Evolutionary conservation across 169 alveolate species (phyloP), one percentile per base, ranked within the genome.

Genomic region (Cryptosporidium meleagridis): DNA sequence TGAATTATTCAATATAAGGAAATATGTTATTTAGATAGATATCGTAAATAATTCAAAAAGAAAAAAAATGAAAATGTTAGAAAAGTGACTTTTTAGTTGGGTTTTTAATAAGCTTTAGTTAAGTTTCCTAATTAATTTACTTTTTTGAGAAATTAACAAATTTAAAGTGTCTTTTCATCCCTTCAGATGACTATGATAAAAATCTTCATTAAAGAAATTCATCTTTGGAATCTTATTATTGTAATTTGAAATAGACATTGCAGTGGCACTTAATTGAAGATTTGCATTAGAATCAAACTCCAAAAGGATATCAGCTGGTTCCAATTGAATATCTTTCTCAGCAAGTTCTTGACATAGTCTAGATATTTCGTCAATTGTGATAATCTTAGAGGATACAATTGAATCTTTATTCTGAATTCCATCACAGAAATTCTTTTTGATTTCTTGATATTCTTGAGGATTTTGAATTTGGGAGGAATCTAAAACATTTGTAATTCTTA

Each of bases 261-360:
- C 29, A 52, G 89, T 44, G 2, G 31, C 39, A 16, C 89, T n/a
- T 23, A 41, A n/a, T 80, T 80, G 89, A 16, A 80, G 89, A 21
- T 23, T 62, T 26, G 39, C 0, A 39, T 18, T 45, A 5, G 89
- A 80, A 21, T 61, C 51, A 80, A 80, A 80, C 55, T 80, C 80
- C 2, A 80, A 23, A 41, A 80, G 68, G 18, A 80, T 53, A 35
- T 80, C 89, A n/a, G 72, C 39, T 18, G 67, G 69, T 37, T 80
- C 70, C 9, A 80, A 18, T 26, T 39, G 31, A 39, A 80, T 80
- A 41, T 80, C 26, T 8, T 33, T 29, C 9, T 67, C 65, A 29
- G 18, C 37, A 21, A 72, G 51, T 12, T 72, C 51, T 23, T 53
- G 70, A 58, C 45, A 41, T 18, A 80, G 31, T 29, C 39, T 45